Base-by-base conservation (phyloP, 2,329 filamentous ascomycete genomes). In the Talaromyces islandicus region DNA sequence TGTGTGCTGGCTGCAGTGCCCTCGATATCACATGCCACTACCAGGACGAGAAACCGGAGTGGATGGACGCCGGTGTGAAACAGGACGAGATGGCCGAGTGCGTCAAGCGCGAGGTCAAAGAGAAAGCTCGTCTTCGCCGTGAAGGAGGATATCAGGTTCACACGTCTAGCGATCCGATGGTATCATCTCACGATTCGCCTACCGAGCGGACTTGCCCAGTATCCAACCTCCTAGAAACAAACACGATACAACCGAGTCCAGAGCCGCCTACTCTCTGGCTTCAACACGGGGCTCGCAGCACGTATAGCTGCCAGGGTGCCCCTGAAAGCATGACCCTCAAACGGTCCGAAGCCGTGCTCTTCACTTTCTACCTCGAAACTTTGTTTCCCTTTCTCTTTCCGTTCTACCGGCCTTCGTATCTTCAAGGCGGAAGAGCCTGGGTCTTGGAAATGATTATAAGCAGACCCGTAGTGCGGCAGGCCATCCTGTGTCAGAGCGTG, bases 301-400 rank as follows among this genome's bases (percentile, higher is more conserved):
- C 35, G 48, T 32, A n/a, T 10, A 27, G 32, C 11, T 24, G 53
- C 30, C 54, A 56, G 54, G 35, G 51, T n/a, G 35, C 38, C 43
- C 17, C 25, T 19, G 46, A 41, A 27, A 53, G 7, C 25, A 30
- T 32, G 14, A 30, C 10, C n/a, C 25, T 57, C 21, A 54, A 41
- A 17, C 54, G 54, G 4, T 60, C 58, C 48, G 54, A 60, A n/a
- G 56, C 58, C 53, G 54, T 68, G 66, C 77, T 81, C 50, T 71
- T 83, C 60, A 84, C 85, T 79, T 78, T 84, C 60, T 88, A 86
- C 67, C 75, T 87, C 52, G 85, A 88, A 68, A 81, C 84, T 63
- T 77, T 87, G 21, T 81, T 87, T 62, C 85, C 85, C 1, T 83
- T 86, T 64, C 72, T 87, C 1, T 87, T 85, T 66, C 86, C 86